Evolutionary conservation across 176 grass and related monocot species (phyloP).

Genomic region (Eleusine coracana): DNA sequence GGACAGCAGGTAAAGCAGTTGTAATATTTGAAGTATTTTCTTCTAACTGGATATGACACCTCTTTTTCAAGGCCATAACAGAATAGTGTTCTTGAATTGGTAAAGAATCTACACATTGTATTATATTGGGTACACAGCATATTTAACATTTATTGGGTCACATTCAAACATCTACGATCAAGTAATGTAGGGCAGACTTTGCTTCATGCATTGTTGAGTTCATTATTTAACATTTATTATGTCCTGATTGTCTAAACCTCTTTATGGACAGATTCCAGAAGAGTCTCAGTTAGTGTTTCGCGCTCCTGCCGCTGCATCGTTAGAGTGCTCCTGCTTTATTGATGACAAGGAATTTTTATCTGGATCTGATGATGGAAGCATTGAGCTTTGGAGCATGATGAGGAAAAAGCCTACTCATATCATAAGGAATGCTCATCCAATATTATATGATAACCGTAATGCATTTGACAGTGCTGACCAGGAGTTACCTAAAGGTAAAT

Average conservation of each 20-base stretch:
- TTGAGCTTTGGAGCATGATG: slow-evolving; percentile 78
- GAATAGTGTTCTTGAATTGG: neutral
- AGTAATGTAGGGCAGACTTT: neutral
- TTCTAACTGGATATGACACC: neutral
- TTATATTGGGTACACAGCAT: neutral
- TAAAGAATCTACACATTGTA: neutral
- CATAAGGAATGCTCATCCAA: slow-evolving; percentile 79
- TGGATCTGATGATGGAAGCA: slow-evolving; percentile 85
- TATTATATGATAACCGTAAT: slow-evolving; percentile 10
- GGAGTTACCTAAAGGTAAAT: slow-evolving; percentile 46
- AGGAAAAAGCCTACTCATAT: slow-evolving; percentile 85
- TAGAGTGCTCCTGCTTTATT: slow-evolving; percentile 87
- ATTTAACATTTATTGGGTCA: neutral
- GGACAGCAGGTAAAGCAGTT: neutral
- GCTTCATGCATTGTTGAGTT: neutral
- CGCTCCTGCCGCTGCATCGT: slow-evolving; percentile 66
- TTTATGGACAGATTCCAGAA: slow-evolving; percentile 65
- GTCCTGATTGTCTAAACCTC: neutral
- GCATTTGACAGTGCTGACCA: slow-evolving; percentile 18
- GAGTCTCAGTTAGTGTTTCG: slow-evolving; percentile 88
- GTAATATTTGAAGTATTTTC: neutral
- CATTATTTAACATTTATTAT: neutral
- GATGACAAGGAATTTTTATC: slow-evolving; percentile 83
- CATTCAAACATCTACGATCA: neutral
- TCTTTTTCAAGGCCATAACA: neutral